phyloP scores from a whole-genome alignment of 805 yeast species.

The Peterozyma toletana region DNA sequence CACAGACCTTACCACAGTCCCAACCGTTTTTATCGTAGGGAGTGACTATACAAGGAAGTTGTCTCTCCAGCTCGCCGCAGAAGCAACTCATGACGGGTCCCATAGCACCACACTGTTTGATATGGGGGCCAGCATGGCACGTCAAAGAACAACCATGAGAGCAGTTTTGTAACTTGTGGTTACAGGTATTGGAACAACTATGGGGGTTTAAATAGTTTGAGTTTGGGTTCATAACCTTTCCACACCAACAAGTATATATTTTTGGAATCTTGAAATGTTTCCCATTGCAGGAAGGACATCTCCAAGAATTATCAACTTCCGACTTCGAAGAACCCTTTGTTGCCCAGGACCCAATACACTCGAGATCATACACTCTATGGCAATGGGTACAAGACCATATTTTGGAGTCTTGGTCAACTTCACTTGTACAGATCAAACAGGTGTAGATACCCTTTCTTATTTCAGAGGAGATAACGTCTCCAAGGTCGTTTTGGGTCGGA shows the following conservation, averaged over 20 bases:
- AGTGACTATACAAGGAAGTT: slow-evolving; percentile 67
- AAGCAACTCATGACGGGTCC: slow-evolving; percentile 65
- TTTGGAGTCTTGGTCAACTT: slow-evolving; percentile 55
- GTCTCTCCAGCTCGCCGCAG: slow-evolving; percentile 65
- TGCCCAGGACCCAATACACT: slow-evolving; percentile 87
- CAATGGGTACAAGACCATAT: slow-evolving; percentile 81
- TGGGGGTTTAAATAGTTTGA: slow-evolving; percentile 61
- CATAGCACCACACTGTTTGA: slow-evolving; percentile 65
- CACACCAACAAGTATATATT: slow-evolving; percentile 82
- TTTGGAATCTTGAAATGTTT: slow-evolving; percentile 40
- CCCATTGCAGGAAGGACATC: slow-evolving; percentile 78
- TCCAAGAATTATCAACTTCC: slow-evolving; percentile 52
- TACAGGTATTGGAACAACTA: slow-evolving; percentile 85
- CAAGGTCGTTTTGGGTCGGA: slow-evolving; percentile 21
- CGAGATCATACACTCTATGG: slow-evolving; percentile 76
- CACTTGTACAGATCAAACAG: slow-evolving; percentile 86
- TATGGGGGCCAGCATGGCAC: slow-evolving; percentile 91
- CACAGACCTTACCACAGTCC: slow-evolving; percentile 60
- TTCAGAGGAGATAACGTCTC: slow-evolving; percentile 45
- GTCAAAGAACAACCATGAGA: slow-evolving; percentile 66
- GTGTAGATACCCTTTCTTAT: slow-evolving; percentile 63
- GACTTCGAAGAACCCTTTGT: slow-evolving; percentile 62
- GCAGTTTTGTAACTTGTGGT: slow-evolving; percentile 45
- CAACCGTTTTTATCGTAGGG: slow-evolving; percentile 56
- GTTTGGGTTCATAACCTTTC: slow-evolving; percentile 61